phyloP scores from a whole-genome alignment of 345 rosid species.

The Citrus glauca region DNA sequence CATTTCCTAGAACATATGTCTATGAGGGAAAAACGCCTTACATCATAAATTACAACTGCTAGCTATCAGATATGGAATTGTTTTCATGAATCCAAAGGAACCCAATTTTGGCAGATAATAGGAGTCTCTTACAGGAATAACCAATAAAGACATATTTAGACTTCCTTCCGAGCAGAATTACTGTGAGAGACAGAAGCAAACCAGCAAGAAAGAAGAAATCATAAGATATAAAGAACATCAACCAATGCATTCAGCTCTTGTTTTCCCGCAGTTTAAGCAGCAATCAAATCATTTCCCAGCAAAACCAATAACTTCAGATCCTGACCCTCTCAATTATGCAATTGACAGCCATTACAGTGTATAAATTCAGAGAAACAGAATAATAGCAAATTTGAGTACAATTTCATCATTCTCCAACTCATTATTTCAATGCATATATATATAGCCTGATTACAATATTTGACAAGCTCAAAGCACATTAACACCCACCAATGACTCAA shows the following conservation, averaged over 20 bases:
- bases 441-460: neutral
- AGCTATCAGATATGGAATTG: neutral
- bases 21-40: neutral
- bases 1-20: neutral
- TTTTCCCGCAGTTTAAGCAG: neutral
- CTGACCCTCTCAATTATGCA: neutral
- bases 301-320: neutral
- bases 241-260: neutral
- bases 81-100: neutral
- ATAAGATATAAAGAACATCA: neutral
- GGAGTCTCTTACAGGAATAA: neutral
- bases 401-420: neutral
- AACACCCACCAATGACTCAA: neutral
- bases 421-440: neutral
- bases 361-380: neutral
- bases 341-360: neutral
- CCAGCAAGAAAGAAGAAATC: neutral
- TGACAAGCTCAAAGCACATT: neutral
- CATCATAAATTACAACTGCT: neutral
- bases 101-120: neutral
- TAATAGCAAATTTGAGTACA: neutral
- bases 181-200: neutral
- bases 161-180: neutral
- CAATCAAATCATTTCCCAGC: neutral
- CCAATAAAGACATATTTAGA: neutral